Evolutionary conservation across 2,329 filamentous ascomycete species (phyloP), one percentile per base, ranked within the genome.

Genomic region (Colletotrichum aenigma): DNA sequence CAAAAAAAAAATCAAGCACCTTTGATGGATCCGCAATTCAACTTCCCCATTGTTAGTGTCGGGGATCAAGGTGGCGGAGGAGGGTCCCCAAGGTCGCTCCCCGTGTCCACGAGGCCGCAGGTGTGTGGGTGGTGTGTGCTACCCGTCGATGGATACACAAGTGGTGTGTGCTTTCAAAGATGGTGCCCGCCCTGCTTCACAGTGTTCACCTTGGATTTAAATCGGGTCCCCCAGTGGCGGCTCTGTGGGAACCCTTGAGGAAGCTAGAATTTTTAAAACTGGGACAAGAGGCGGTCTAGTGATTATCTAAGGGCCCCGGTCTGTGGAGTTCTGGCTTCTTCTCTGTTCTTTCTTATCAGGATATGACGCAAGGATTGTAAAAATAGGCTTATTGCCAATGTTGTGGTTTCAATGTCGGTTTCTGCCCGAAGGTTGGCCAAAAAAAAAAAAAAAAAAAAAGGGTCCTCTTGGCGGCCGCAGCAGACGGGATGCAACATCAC

Each of bases 241-340:
- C 38, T 28, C 26, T 24, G 43, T 62, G 67, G 9, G 55, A 24
- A 52, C 43, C 43, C 21, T 36, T 43, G 26, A 28, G 34, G 26
- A 26, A 55, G 21, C 26, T 28, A 67, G 69, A 34, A 7, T 43
- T 21, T 61, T 66, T 52, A n/a, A 24, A 56, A 52, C 69, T 36
- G 38, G 61, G 43, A 71, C 30, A 52, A 68, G 48, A 61, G 55
- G 64, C 70, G 64, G 64, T 72, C 70, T 68, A 61, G 70, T 52
- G 43, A 52, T 52, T 52, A 52, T 52, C 43, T 52, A 52, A 52
- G n/a, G 10, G 43, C 43, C 43, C 43, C 43, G 43, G 43, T 52
- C 13, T 52, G 43, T 52, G 43, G 43, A 52, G 43, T 52, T 52
- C 43, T 52, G 43, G 43, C 43, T 52, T 52, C 43, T 52, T 52